Conservation (phyloP, 2,329 filamentous ascomycete genomes). For the Corniculantispora saksenae region DNA sequence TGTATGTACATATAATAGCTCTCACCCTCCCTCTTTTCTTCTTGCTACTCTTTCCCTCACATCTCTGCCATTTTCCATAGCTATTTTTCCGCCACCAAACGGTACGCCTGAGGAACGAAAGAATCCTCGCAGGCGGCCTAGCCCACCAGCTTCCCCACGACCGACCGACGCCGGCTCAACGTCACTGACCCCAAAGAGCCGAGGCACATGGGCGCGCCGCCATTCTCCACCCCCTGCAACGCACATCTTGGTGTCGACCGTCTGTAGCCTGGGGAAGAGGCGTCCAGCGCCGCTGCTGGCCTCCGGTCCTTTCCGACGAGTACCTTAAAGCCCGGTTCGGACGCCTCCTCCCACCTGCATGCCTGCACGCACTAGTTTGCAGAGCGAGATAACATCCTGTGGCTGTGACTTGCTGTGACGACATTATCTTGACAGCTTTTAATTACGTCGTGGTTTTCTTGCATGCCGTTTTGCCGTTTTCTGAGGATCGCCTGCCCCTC, state of each 20-base stretch:
- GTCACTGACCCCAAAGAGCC: conserved; percentile 10
- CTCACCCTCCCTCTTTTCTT: background rate
- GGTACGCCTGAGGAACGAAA: background rate
- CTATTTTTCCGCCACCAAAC: background rate
- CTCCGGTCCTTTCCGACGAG: conserved; percentile 17
- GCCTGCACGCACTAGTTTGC: background rate
- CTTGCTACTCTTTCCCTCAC: background rate
- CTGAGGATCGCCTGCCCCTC: background rate
- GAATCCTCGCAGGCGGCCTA: background rate
- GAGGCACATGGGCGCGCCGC: conserved; percentile 13
- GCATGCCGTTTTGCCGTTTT: background rate
- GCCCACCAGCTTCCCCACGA: background rate
- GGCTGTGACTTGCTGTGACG: background rate
- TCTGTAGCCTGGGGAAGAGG: background rate
- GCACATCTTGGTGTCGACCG: background rate
- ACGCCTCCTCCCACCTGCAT: background rate
- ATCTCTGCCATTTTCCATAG: background rate
- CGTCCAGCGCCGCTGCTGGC: background rate
- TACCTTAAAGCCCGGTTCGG: conserved; percentile 1
- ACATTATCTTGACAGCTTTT: background rate
- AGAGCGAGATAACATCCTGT: background rate
- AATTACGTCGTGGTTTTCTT: conserved; percentile 14
- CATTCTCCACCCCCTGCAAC: background rate
- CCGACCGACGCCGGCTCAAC: conserved; percentile 12
- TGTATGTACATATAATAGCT: background rate